Base-by-base conservation (phyloP, 1,284 basidiomycete genomes). In the Fomitopsis palustris region DNA sequence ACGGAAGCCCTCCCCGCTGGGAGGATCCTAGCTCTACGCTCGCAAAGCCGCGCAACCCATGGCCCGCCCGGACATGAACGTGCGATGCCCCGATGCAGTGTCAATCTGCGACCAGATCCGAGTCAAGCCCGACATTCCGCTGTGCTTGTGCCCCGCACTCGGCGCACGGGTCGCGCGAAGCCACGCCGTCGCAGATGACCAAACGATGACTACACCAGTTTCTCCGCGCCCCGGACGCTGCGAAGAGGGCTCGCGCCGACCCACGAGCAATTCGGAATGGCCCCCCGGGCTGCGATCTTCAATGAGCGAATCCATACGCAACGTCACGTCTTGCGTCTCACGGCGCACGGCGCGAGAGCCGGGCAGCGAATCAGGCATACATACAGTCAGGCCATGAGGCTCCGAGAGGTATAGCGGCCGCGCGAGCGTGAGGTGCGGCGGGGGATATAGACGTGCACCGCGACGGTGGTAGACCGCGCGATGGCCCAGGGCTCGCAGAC, bases 141-240 rank as follows among this genome's bases (percentile, higher is more conserved):
- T 21, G 5, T 31, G 23, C 49, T 52, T 4, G 23, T 3, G 10
- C 19, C 43, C 43, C 17, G 31, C 14, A 31, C 17, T 31, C 29
- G 17, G n/a, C 29, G 16, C 49, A 37, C 33, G 21, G 29, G n/a
- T 52, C 49, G 49, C 7, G 29, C 49, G 21, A 19, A 25, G 19
- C 4, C 31, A 21, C n/a, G 14, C 6, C 4, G 31, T 37, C 21
- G 31, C 49, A 35, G 27, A 47, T 52, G 49, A 52, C 49, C 47
- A 51, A 51, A 31, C 31, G 31, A 52, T 52, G 49, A 52, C 49
- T 52, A 52, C 33, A 37, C 31, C 29, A 21, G 49, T 52, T 52
- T 52, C 49, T 52, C 49, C 49, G 49, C 49, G 49, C 49, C 0
- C 31, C n/a, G 19, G 49, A 14, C 12, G 25, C 12, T 47, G 45